Conservation (phyloP, 2,329 filamentous ascomycete genomes). For the Bipolaris bicolor region DNA sequence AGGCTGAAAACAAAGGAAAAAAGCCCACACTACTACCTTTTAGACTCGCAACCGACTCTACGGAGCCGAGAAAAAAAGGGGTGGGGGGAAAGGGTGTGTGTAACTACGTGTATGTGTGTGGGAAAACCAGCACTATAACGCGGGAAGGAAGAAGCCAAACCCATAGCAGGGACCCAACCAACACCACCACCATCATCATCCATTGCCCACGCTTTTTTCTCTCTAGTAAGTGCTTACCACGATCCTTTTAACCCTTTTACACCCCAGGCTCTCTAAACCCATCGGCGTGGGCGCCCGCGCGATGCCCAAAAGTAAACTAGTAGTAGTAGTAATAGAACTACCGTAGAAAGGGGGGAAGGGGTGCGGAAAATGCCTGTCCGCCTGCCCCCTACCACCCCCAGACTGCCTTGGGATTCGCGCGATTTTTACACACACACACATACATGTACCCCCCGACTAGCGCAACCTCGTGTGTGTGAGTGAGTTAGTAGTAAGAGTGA, state of each 20-base stretch:
- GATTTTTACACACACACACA: too few species aligned
- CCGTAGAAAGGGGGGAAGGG: not conserved
- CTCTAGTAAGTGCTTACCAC: too few species aligned
- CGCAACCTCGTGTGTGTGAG: slow-evolving; percentile 13
- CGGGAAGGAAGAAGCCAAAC: slow-evolving; percentile 16
- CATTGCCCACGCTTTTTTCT: too few species aligned
- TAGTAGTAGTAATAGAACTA: too few species aligned
- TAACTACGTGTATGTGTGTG: too few species aligned
- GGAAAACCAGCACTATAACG: slow-evolving; percentile 14
- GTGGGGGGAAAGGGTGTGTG: not conserved
- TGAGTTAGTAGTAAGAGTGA: too few species aligned
- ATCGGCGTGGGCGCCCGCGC: not conserved
- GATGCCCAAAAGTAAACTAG: slow-evolving; percentile 11
- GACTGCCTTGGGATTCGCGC: slow-evolving; percentile 5
- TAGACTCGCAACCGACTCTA: slow-evolving; percentile 17
- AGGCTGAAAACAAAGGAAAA: slow-evolving; percentile 17
- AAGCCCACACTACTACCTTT: slow-evolving; percentile 1
- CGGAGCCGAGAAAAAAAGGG: slow-evolving; percentile 13
- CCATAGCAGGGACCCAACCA: too few species aligned
- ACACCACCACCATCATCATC: slow-evolving; percentile 2
- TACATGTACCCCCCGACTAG: slow-evolving; percentile 30
- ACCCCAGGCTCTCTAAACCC: not conserved
- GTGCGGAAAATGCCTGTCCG: too few species aligned
- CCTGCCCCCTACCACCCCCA: not conserved
- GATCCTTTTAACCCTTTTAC: not conserved